Conservation (phyloP, 106 monocot genomes). For the Dendrobium officinale region DNA sequence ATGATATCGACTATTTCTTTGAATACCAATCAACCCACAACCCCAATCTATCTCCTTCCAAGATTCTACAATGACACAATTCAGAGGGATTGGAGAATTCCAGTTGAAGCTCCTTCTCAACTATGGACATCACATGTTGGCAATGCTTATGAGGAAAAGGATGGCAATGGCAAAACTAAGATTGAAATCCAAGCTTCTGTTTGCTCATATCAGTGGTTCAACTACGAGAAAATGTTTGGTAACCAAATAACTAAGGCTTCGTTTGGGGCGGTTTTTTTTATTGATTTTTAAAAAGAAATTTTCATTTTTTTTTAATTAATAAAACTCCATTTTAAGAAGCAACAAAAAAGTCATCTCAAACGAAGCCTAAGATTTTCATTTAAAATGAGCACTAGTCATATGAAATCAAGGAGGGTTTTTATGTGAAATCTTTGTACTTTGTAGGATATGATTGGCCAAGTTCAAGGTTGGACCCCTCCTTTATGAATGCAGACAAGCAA, state of each 20-base stretch:
- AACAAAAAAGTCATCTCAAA: too few species aligned
- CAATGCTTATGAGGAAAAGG: conserved; percentile 60
- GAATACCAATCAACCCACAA: conserved; percentile 39
- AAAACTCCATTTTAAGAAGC: too few species aligned
- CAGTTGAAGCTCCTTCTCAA: conserved; percentile 53
- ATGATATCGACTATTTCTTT: conserved; percentile 62
- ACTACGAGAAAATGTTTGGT: conserved; percentile 80
- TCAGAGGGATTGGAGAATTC: conserved; percentile 46
- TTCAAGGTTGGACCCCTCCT: conserved; percentile 52
- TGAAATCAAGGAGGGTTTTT: not conserved
- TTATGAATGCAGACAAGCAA: conserved; percentile 47
- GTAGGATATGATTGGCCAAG: conserved; percentile 66
- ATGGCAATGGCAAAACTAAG: conserved; percentile 16
- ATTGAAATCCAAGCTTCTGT: conserved; percentile 49
- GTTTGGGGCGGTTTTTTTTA: too few species aligned
- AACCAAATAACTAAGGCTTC: not conserved
- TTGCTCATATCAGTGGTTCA: conserved; percentile 83
- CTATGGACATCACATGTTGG: conserved; percentile 60
- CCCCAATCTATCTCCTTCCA: conserved; percentile 74
- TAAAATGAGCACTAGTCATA: too few species aligned
- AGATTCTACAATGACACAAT: conserved; percentile 19
- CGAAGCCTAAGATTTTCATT: not conserved
- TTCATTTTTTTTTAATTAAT: too few species aligned
- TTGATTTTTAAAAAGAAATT: too few species aligned
- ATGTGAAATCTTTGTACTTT: not conserved